Percentiles rank a stretch among this genome's conserved stretches.
Evolutionary conservation across 345 rosid species (phyloP).

Genomic region (Conringia planisiliqua): DNA sequence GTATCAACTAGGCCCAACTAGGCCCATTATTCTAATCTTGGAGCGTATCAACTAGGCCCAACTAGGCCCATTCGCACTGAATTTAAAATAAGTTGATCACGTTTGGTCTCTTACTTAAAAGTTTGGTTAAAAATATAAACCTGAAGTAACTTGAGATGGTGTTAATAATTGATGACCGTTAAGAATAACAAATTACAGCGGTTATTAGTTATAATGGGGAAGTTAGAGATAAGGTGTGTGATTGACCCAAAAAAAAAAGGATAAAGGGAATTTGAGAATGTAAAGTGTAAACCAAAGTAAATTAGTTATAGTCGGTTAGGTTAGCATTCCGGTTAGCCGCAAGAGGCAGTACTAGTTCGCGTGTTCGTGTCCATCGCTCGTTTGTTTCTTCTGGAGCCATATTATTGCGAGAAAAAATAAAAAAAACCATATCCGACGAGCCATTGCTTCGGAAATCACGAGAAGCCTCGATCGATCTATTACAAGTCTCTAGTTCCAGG

Average conservation of each 20-base stretch:
- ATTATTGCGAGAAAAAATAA: neutral
- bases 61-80: neutral
- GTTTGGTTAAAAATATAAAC: no score
- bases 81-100: no score
- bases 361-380: constrained; percentile 12
- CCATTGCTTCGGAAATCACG: neutral
- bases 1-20: neutral
- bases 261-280: no score
- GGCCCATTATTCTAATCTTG: neutral
- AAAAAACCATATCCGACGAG: constrained; percentile 18
- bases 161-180: neutral
- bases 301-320: neutral
- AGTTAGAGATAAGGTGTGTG: no score
- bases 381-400: constrained; percentile 6
- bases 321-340: neutral
- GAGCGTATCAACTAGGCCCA: no score
- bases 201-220: no score
- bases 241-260: no score
- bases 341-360: neutral
- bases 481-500: neutral
- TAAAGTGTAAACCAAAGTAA: neutral
- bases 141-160: neutral
- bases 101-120: neutral
- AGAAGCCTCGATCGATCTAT: constrained; percentile 10
- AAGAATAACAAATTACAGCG: neutral